These are phyloP conservation scores for Lipomyces oligophaga DNA, from an alignment of 805 yeast species.

Conservation along the genomic window DNA sequence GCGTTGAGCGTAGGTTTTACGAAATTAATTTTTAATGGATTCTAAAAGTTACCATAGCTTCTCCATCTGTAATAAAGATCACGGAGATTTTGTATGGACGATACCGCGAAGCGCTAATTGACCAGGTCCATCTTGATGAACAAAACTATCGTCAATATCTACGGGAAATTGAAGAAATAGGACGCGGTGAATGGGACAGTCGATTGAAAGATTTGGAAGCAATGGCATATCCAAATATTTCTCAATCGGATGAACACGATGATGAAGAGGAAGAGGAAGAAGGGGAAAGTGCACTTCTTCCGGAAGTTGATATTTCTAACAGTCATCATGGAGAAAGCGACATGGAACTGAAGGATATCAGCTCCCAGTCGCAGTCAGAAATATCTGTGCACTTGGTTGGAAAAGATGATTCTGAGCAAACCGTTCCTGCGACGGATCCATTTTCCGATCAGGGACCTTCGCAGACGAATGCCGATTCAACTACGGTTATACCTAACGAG, in stretches of 20 bases:
- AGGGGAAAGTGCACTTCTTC: no score
- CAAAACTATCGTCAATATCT: conserved; percentile 38
- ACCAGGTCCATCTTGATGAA: conserved; percentile 37
- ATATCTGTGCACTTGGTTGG: no score
- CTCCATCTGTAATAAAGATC: conserved; percentile 29
- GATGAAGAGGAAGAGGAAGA: conserved; percentile 6
- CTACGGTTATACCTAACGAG: conserved; percentile 11
- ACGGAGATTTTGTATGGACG: conserved; percentile 23
- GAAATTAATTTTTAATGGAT: background rate
- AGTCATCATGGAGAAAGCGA: no score
- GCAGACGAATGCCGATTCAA: no score
- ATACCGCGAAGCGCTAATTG: conserved; percentile 22
- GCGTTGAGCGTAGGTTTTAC: conserved; percentile 17
- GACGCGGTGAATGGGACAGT: conserved; percentile 43
- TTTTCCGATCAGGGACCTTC: no score
- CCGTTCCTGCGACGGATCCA: no score
- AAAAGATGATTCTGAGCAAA: no score
- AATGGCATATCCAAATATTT: conserved; percentile 3
- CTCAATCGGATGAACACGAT: conserved; percentile 2
- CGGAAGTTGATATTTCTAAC: background rate
- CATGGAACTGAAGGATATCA: no score
- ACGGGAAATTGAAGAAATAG: conserved; percentile 43
- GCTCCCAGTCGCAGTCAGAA: no score
- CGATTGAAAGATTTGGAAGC: conserved; percentile 32
- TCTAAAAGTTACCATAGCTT: conserved; percentile 11